phyloP scores from a whole-genome alignment of 1,284 basidiomycete species.

The Phellinidium pouzarii region DNA sequence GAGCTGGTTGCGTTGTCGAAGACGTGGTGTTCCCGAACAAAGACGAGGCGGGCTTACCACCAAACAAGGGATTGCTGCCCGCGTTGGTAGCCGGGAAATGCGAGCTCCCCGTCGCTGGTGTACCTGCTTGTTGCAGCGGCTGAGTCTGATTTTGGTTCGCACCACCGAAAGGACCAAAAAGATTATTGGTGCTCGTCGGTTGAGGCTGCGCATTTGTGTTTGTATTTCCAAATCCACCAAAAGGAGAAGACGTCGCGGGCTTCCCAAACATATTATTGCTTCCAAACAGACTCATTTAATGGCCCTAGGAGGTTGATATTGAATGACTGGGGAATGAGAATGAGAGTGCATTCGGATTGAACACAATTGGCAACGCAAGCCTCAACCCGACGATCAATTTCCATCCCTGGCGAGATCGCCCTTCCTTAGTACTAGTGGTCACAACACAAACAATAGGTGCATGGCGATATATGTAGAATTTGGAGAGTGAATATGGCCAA shows the following conservation, averaged over 20 bases:
- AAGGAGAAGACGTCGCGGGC: conserved; percentile 1
- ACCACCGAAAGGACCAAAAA: conserved; percentile 15
- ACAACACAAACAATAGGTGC: too few species aligned
- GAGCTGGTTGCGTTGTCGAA: not conserved
- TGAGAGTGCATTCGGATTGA: too few species aligned
- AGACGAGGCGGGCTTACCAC: conserved; percentile 16
- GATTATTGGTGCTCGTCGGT: conserved; percentile 1
- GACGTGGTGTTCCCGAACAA: conserved; percentile 13
- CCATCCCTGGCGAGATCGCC: too few species aligned
- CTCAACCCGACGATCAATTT: too few species aligned
- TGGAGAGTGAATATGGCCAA: too few species aligned
- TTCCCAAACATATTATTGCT: conserved; percentile 11
- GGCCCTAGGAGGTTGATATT: too few species aligned
- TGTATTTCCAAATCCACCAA: conserved; percentile 14
- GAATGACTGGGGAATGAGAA: not conserved
- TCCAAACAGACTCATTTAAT: conserved; percentile 13
- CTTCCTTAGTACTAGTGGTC: too few species aligned
- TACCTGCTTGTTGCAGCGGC: conserved; percentile 3
- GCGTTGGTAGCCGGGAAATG: conserved; percentile 9
- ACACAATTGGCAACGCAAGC: too few species aligned
- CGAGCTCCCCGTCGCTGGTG: conserved; percentile 1
- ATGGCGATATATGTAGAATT: too few species aligned
- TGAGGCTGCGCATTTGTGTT: not conserved
- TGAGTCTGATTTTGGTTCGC: conserved; percentile 13
- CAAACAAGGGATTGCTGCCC: conserved; percentile 14